Evolutionary conservation across 805 yeast genomes (phyloP), one percentile per base, ranked within the genome.

Genomic region (Saccharomycopsis fibuligera): DNA sequence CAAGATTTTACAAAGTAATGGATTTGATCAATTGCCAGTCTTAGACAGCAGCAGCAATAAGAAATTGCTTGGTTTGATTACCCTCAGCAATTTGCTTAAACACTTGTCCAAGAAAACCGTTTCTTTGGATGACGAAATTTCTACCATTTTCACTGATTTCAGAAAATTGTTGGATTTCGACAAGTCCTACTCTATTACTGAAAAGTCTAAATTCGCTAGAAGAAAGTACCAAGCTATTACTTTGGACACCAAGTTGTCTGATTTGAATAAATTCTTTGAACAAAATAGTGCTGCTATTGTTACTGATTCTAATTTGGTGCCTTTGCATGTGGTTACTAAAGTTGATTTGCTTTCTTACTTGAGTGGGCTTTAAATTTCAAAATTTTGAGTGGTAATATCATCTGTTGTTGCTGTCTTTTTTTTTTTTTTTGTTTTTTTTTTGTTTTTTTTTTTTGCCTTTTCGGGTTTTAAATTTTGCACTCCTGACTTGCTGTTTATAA

Each of bases 1-100:
- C 61, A 77, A 79, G 57, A 72, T 84, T 50, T 70, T 86, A 62
- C 84, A 81, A 58, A 74, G 76, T 47, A 83, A 86, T 60, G 89
- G 88, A 1, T 86, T 86, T 58, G 96, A 86, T 63, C 96, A 86
- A 67, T 69, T 86, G 57, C 95, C 96, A 19, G 95, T 86, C 2
- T 73, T 85, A 56, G 73, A 70, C 55, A 55, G 59, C 14, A 58
- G 69, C 40, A 60, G 60, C 35, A 68, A 71, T 29, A 84, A 83
- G 27, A 78, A 81, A 57, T 72, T 86, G 54, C 70, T 81, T 51
- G 96, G 96, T 44, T 69, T 86, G 54, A 81, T 85, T 35, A 86
- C 95, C 3, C 70, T 86, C 54, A 84, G 91, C 14, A 78, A 79
- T 61, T 70, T 86, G 56, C 70, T 86, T 61, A 81, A 83, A 58